Conservation (phyloP, 1,139 yeast genomes). For the Wickerhamomyces sp. region DNA sequence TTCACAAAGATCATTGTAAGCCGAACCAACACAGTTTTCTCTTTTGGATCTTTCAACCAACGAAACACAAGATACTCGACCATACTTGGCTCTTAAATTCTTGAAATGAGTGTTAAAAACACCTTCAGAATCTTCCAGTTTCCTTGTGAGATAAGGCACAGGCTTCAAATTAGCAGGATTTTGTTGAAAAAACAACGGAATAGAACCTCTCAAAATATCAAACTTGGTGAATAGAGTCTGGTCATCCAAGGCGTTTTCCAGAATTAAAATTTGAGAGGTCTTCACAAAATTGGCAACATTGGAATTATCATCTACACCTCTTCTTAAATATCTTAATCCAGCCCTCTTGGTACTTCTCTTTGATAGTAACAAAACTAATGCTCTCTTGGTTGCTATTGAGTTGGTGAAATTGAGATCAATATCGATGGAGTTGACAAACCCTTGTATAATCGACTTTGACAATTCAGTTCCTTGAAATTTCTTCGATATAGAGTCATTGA, state of each 20-base stretch:
- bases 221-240: slow-evolving; percentile 16
- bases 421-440: slow-evolving; percentile 27
- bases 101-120: slow-evolving; percentile 30
- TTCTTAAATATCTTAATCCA: slow-evolving; percentile 40
- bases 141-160: slow-evolving; percentile 29
- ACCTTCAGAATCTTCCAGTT: slow-evolving; percentile 23
- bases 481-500: slow-evolving; percentile 25
- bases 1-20: slow-evolving; percentile 25
- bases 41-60: slow-evolving; percentile 32
- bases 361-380: slow-evolving; percentile 27
- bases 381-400: slow-evolving; percentile 7
- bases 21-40: slow-evolving; percentile 31
- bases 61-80: slow-evolving; percentile 28
- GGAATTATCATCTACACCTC: slow-evolving; percentile 39
- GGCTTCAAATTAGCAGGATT: slow-evolving; percentile 45
- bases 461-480: slow-evolving; percentile 21
- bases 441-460: slow-evolving; percentile 30
- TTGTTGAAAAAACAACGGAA: slow-evolving; percentile 50
- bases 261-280: slow-evolving; percentile 32
- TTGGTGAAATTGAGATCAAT: slow-evolving; percentile 7
- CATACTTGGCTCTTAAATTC: slow-evolving; percentile 22
- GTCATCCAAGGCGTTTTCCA: slow-evolving; percentile 9
- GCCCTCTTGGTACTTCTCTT: slow-evolving; percentile 35
- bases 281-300: slow-evolving; percentile 43
- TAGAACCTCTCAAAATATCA: slow-evolving; percentile 34